Evolutionary conservation across 2,329 filamentous ascomycete species (phyloP), one percentile per base, ranked within the genome.

Genomic region (Diaporthe sp.): DNA sequence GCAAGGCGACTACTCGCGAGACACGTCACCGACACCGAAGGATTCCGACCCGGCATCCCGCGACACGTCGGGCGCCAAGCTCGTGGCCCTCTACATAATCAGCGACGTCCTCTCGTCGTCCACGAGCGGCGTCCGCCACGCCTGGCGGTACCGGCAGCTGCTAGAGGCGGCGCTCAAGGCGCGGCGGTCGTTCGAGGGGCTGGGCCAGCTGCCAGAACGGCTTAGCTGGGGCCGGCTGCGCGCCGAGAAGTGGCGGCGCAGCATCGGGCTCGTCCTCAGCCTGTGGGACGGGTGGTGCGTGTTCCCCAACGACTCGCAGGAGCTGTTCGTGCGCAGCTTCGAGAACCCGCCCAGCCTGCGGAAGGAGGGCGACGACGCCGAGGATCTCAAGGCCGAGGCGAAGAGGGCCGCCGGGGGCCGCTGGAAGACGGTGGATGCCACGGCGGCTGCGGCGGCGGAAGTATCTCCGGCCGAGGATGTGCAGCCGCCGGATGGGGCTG

Each of bases 221-320:
- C 85, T 94, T 31, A 88, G 89, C 59, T 98, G 95, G 95, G 96
- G 96, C 13, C 91, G 94, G 1, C 86, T 98, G 77, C 92, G 94
- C 28, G 92, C 93, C 4, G 94, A 97, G 77, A 96, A 96, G 83
- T 97, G 94, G 94, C 94, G 94, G 83, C 90, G 94, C 68, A 95
- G 93, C 79, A 88, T 97, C 53, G 89, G 89, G 3, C 88, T 92
- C 8, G 88, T 97, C 2, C 85, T 97, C 12, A 88, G 89, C 62
- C 85, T 95, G 49, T 97, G 94, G 91, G 91, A 93, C 78, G 89
- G 90, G 9, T 93, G 91, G 91, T 92, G 90, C 78, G 90, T 92
- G 1, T 98, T 98, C 79, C 92, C 94, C 1, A 90, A 91, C 42
- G 92, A 93, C 73, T 92, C 91, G 65, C 94, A 96, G 78, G 93